Percentiles rank a stretch among this genome's conserved stretches.
phyloP scores from a whole-genome alignment of 169 alveolate species.

The Plasmodium chabaudi region DNA sequence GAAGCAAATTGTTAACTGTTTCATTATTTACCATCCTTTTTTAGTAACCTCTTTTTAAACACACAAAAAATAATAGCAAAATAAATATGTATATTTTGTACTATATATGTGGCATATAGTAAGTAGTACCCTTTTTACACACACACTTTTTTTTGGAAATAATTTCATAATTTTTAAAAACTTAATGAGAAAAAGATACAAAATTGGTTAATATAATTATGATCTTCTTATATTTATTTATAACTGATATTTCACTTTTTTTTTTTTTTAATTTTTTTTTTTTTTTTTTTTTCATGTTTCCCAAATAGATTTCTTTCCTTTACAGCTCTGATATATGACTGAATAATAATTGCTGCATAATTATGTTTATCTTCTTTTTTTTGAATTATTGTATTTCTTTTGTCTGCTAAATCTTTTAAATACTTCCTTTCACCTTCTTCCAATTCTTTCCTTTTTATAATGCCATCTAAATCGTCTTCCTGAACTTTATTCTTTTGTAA shows the following conservation, averaged over 20 bases:
- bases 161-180: too few species aligned
- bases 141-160: neutral
- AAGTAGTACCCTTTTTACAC: neutral
- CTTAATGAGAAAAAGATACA: neutral
- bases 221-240: too few species aligned
- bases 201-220: neutral
- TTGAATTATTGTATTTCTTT: slow-evolving; percentile 29
- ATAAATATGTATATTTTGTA: neutral
- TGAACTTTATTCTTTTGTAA: slow-evolving; percentile 18
- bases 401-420: slow-evolving; percentile 46
- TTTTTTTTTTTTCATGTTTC: slow-evolving; percentile 53
- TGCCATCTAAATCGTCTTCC: slow-evolving; percentile 34
- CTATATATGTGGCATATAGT: neutral
- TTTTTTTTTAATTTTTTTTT: slow-evolving; percentile 27
- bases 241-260: neutral
- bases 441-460: slow-evolving; percentile 16
- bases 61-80: neutral
- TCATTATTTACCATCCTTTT: too few species aligned
- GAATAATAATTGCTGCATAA: slow-evolving; percentile 65
- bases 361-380: slow-evolving; percentile 27
- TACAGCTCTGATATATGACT: slow-evolving; percentile 67
- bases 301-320: slow-evolving; percentile 37
- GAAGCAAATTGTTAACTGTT: too few species aligned
- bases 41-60: neutral
- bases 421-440: slow-evolving; percentile 27